Percentiles rank a stretch among this genome's conserved stretches.
phyloP scores from a whole-genome alignment of 371 early-diverging fungal species.

The Lichtheimia ramosa region DNA sequence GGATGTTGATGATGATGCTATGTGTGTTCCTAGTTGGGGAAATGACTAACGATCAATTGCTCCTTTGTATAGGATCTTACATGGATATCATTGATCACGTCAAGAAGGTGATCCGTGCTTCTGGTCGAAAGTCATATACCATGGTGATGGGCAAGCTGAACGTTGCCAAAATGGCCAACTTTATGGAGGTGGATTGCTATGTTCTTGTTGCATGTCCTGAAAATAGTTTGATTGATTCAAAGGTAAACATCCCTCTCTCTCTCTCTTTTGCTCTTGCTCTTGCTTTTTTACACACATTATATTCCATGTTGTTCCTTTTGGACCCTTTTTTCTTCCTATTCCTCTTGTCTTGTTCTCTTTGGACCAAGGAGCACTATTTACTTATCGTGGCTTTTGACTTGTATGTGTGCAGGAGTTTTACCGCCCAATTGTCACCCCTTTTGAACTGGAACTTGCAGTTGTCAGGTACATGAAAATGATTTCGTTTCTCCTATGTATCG shows the following conservation, averaged over 20 bases:
- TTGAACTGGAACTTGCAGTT: slow-evolving; percentile 84
- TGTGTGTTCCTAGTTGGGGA: no score
- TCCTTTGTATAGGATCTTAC: slow-evolving; percentile 67
- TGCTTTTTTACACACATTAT: not conserved
- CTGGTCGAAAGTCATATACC: slow-evolving; percentile 85
- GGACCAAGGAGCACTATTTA: slow-evolving; percentile 7
- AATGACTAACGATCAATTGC: not conserved
- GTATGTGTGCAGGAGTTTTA: slow-evolving; percentile 69
- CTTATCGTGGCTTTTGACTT: slow-evolving; percentile 11
- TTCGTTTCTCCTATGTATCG: slow-evolving; percentile 2
- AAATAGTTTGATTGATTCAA: slow-evolving; percentile 89
- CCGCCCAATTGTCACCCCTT: slow-evolving; percentile 91
- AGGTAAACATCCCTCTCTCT: slow-evolving; percentile 32
- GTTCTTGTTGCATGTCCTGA: slow-evolving; percentile 94
- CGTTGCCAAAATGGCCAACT: slow-evolving; percentile 94
- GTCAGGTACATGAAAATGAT: slow-evolving; percentile 29
- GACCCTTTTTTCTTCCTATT: not conserved
- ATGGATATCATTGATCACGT: slow-evolving; percentile 78
- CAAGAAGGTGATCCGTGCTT: slow-evolving; percentile 70
- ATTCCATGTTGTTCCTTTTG: no score
- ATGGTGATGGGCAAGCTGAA: slow-evolving; percentile 94
- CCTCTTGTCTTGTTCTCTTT: slow-evolving; percentile 1
- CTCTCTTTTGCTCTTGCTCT: no score
- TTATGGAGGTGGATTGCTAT: slow-evolving; percentile 90
- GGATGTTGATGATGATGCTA: no score